Base-by-base conservation (phyloP, 2,329 filamentous ascomycete species). In the Tolypocladium pustulatum region DNA sequence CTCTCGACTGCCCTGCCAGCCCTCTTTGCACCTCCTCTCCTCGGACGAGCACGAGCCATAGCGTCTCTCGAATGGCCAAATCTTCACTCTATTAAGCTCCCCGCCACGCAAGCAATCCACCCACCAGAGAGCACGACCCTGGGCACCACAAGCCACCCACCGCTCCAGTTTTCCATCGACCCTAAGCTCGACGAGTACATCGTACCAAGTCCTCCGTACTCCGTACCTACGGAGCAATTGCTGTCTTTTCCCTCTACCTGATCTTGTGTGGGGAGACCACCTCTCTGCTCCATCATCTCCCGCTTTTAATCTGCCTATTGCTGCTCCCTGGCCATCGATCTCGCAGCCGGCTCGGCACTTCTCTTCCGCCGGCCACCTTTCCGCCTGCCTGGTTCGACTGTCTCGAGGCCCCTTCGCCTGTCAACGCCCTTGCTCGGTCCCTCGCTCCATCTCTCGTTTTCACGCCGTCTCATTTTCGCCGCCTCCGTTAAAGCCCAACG, bases 91-190 rank as follows among this genome's bases (percentile, higher is more conserved):
- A 30, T 34, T 34, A 34, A 52, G 49, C 49, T 52, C 49, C n/a
- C 49, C 49, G 46, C 46, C 46, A 32, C 46, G 27, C 46, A 20
- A 25, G 27, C 46, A 30, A 9, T 25, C 43, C n/a, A 15, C n/a
- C n/a, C 41, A 41, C 17, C 20, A 13, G 20, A 22, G 40, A 46
- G 22, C 41, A 15, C 40, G 41, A 46, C 41, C 41, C 41, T 46
- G 22, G 41, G 41, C 37, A 52, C 49, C 56, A 36, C 46, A 38
- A 53, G 54, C 53, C 56, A 53, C 52, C 22, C 55, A 57, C 49
- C 59, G 60, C 59, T 59, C 60, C 60, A 61, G 54, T 62, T 62
- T 62, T 62, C 54, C 43, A 46, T 30, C 15, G 30, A 53, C 32
- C 32, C 34, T 22, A 17, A 20, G 30, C 30, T 52, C 17, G 49